Evolutionary conservation across 306 rosid genomes (phyloP), one percentile per base, ranked within the genome.

Genomic region (Castanopsis chinensis): DNA sequence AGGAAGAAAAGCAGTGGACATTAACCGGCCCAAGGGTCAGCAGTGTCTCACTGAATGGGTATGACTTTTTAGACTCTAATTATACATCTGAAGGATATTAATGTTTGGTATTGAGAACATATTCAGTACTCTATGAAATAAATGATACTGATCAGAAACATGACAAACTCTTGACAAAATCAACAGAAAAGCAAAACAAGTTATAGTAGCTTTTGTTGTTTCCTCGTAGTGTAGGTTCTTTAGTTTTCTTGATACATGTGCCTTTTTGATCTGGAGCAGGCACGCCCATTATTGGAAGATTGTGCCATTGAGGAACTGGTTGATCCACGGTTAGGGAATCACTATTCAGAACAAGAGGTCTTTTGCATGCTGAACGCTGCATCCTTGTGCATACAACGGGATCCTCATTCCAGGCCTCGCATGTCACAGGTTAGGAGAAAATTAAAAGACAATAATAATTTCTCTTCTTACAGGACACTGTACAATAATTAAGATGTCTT

Each of bases 21-120:
- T 96, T 43, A 88, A 82, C 75, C 71, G 98, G 67, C 98, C 99
- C 0, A 96, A 90, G 86, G 99, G 99, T 60, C 99, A 96, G 80
- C 99, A 96, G 60, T 96, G 98, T 84, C 99, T 96, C 76, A 81
- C 99, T 67, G 99, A 96, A 76, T 96, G 99, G 99, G 99, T 96
- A 83, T 58, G 91, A 70, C 78, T 17, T 55, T 61, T 56, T 28
- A 56, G 81, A 75, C 32, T 59, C 6, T 21, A 6, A 1, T 15
- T 25, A 15, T 11, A 12, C 35, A 18, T 56, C 54, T 78, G 58
- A 49, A 30, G 33, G 63, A 30, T 25, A 52, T 68, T 12, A 32
- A 53, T 25, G 8, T 67, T 1, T 12, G 5, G n/a, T 77, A 21
- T 56, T 78, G 28, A 30, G 59, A 73, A 41, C 67, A 77, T 78